Percentiles rank a stretch among this genome's conserved stretches.
Evolutionary conservation across 2,329 filamentous ascomycete genomes (phyloP).

Genomic region (Cadophora sp.): DNA sequence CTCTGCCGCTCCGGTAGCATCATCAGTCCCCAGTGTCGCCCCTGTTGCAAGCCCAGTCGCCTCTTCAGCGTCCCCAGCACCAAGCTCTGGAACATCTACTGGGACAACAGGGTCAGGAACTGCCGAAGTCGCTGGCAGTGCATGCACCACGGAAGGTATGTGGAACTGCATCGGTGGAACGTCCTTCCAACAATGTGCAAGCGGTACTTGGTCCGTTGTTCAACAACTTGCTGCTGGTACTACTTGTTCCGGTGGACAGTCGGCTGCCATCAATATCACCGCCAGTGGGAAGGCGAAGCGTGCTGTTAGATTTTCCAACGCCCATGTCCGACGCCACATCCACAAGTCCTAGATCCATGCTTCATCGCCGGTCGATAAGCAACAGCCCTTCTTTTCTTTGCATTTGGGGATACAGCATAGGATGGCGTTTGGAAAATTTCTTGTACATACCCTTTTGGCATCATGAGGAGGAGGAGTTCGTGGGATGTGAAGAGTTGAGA

Average conservation of each 20-base stretch:
- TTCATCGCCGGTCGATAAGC: constrained; percentile 37
- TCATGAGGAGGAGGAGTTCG: neutral
- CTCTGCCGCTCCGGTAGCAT: constrained; percentile 26
- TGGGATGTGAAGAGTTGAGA: neutral
- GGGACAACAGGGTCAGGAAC: constrained; percentile 34
- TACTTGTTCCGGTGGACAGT: constrained; percentile 52
- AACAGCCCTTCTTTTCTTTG: constrained; percentile 32
- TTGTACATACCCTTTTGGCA: constrained; percentile 30
- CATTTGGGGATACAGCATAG: constrained; percentile 19
- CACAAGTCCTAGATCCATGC: constrained; percentile 25
- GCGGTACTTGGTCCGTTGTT: constrained; percentile 55
- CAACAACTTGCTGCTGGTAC: constrained; percentile 54
- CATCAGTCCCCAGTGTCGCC: constrained; percentile 33
- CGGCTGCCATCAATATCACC: constrained; percentile 48
- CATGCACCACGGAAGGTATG: constrained; percentile 56
- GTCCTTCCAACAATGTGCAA: constrained; percentile 62
- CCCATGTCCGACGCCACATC: constrained; percentile 39
- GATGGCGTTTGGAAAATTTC: constrained; percentile 31
- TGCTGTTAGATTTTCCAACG: constrained; percentile 37
- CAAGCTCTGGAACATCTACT: constrained; percentile 35
- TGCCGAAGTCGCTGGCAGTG: constrained; percentile 48
- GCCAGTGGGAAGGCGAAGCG: constrained; percentile 36
- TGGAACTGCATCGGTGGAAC: constrained; percentile 61
- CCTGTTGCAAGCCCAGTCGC: constrained; percentile 35
- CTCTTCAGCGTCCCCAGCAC: constrained; percentile 33